Evolutionary conservation across 2,329 filamentous ascomycete species (phyloP).

Genomic region (Fusarium sp.): DNA sequence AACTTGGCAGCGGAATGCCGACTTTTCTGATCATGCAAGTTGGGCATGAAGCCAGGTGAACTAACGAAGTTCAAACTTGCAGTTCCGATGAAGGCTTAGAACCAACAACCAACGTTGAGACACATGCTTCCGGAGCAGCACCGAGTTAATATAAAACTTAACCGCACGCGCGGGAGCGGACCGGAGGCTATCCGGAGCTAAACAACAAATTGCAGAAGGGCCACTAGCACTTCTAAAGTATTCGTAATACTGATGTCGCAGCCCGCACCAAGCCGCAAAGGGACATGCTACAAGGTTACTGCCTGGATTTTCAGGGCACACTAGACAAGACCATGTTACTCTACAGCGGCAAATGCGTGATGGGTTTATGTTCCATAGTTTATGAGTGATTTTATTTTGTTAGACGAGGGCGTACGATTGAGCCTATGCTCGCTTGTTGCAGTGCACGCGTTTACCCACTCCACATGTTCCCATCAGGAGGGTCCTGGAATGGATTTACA

Average conservation of each 20-base stretch:
- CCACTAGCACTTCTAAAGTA: background rate
- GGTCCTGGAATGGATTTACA: background rate
- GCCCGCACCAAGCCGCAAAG: background rate
- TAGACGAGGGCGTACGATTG: background rate
- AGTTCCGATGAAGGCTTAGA: background rate
- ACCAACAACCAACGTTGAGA: background rate
- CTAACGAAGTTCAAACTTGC: background rate
- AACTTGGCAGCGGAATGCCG: background rate
- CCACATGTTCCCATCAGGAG: background rate
- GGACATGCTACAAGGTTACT: background rate
- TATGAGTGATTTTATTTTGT: slow-evolving; percentile 9
- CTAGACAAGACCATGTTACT: background rate
- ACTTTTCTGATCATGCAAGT: background rate
- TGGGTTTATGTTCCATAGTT: background rate
- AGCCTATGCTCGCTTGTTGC: background rate
- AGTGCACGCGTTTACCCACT: background rate
- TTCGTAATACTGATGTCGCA: background rate
- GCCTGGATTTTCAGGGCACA: background rate
- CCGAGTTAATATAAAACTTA: background rate
- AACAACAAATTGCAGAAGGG: background rate
- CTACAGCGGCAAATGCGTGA: background rate
- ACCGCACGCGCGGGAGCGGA: background rate
- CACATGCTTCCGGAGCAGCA: background rate
- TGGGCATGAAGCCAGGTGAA: background rate
- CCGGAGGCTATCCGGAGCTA: background rate